Evolutionary conservation across 2,329 filamentous ascomycete species (phyloP), one percentile per base, ranked within the genome.

Genomic region (Colletotrichum sp.): DNA sequence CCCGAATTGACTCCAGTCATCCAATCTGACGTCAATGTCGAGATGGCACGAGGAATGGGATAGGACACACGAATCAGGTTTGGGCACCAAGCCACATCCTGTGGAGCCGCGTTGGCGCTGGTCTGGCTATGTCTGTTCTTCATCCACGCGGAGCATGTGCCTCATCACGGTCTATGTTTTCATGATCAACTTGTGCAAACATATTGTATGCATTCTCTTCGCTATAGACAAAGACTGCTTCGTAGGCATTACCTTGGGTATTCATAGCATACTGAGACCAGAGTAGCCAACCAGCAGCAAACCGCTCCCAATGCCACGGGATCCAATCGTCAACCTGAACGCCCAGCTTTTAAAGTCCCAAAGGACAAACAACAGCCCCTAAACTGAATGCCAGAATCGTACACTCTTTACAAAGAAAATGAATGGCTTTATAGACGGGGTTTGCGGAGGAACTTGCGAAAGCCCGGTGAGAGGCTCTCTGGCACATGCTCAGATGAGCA

Each of bases 301-400:
- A 59, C 70, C 34, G 52, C 44, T 28, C 62, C 69, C 30, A 52
- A 52, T 62, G 55, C 62, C 64, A 71, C 60, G 60, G 4, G 34
- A 60, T 34, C 59, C n/a, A 18, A 30, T 34, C 30, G 26, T 60
- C 26, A 77, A 74, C 75, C 76, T 68, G 32, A 78, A 78, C 76
- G 75, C 76, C 76, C 59, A 78, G 75, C 76, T 78, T 78, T 77
- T 78, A 60, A 60, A 63, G 55, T 49, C 69, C 34, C 52, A 59
- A 28, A n/a, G 63, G 13, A 65, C 24, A 39, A 21, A 32, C 63
- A 71, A 49, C 21, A 60, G 63, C 16, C 64, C 64, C 15, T 44
- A 39, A 34, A 57, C 63, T 16, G 30, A 66, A 64, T 70, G 26
- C 39, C 55, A 34, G 26, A 49, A 76, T 74, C 59, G 32, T 74